Percentiles rank a stretch among this genome's conserved stretches.
Evolutionary conservation across 139 green algal genomes (phyloP).

Genomic region (Chlamydomonas eustigma): DNA sequence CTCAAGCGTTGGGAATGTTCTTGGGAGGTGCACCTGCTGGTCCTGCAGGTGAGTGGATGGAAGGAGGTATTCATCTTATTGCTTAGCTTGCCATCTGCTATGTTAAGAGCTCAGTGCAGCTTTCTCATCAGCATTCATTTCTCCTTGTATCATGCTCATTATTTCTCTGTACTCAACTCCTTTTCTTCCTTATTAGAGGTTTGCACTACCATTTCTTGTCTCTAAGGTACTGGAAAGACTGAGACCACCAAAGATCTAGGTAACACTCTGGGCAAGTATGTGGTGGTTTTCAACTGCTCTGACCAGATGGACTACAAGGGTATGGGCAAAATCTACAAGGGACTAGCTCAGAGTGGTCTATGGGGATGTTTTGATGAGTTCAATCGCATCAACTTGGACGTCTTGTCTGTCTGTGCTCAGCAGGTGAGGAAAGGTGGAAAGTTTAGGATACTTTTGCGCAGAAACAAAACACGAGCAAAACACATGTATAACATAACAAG

Average conservation of each 20-base stretch:
- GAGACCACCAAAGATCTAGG: slow-evolving; percentile 96
- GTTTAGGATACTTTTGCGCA: too few species aligned
- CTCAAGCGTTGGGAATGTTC: slow-evolving; percentile 92
- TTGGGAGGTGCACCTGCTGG: slow-evolving; percentile 90
- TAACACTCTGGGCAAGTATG: slow-evolving; percentile 93
- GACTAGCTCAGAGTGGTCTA: slow-evolving; percentile 87
- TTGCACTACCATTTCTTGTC: too few species aligned
- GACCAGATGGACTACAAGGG: slow-evolving; percentile 96
- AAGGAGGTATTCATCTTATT: too few species aligned
- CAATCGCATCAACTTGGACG: slow-evolving; percentile 98
- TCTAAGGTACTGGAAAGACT: slow-evolving; percentile 87
- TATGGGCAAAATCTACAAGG: slow-evolving; percentile 98
- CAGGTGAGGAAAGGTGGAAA: slow-evolving; percentile 55
- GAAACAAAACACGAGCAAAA: too few species aligned
- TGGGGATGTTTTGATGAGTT: slow-evolving; percentile 99
- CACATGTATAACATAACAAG: too few species aligned
- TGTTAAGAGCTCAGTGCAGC: too few species aligned
- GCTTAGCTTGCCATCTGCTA: too few species aligned
- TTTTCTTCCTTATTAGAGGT: not conserved
- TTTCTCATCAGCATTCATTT: too few species aligned
- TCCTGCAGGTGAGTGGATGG: slow-evolving; percentile 52
- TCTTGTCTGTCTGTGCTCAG: slow-evolving; percentile 93
- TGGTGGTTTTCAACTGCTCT: slow-evolving; percentile 98
- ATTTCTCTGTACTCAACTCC: too few species aligned
- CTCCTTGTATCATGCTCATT: not conserved